Percentiles rank a stretch among this genome's conserved stretches.
phyloP scores from a whole-genome alignment of 192 early-diverging fungal genomes.

The Coemansia sp. region DNA sequence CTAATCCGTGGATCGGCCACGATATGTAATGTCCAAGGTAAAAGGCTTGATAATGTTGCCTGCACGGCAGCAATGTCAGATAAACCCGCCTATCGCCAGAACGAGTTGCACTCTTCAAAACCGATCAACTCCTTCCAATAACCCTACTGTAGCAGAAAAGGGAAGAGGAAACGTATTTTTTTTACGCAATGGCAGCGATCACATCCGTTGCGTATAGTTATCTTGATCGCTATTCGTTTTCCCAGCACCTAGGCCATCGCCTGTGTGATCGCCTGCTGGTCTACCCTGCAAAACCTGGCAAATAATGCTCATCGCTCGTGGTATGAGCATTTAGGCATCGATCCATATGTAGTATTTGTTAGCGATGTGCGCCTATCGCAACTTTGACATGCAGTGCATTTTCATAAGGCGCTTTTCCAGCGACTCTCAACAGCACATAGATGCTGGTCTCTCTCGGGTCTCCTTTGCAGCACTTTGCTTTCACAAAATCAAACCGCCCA shows the following conservation, averaged over 20 bases:
- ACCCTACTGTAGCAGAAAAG: too few relatives aligned
- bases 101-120: too few relatives aligned
- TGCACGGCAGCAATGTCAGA: too few relatives aligned
- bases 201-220: neutral
- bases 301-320: neutral
- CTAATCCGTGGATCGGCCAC: too few relatives aligned
- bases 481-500: neutral
- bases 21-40: too few relatives aligned
- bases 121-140: too few relatives aligned
- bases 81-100: too few relatives aligned
- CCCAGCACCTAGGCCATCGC: neutral
- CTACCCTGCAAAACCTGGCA: neutral
- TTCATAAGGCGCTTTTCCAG: neutral
- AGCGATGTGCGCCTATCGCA: neutral
- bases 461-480: neutral
- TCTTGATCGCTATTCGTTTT: neutral
- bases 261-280: constrained; percentile 2
- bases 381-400: neutral
- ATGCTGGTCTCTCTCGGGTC: neutral
- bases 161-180: too few relatives aligned
- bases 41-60: neutral
- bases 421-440: neutral
- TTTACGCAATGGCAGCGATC: neutral
- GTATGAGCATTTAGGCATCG: neutral
- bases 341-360: neutral